phyloP scores from a whole-genome alignment of 352 stramenopile genomes.

The Pythium diclinum region DNA sequence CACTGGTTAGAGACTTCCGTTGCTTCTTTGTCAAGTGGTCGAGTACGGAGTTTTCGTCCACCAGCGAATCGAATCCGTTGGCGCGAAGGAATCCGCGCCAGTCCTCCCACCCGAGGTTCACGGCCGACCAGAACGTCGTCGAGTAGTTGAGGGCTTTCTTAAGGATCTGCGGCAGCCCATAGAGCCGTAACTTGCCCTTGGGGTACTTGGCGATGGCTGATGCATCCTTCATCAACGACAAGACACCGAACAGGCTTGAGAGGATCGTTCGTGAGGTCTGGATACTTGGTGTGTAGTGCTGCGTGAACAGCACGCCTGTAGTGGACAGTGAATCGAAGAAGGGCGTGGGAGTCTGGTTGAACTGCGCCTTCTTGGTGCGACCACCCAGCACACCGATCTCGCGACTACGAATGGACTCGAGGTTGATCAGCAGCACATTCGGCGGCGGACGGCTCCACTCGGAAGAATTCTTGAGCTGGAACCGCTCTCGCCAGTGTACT shows the following conservation, averaged over 20 bases:
- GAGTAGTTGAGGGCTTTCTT: constrained; percentile 11
- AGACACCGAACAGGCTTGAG: constrained; percentile 8
- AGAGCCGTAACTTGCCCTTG: background rate
- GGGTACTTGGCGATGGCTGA: background rate
- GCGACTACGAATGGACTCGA: constrained; percentile 18
- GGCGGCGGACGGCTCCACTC: constrained; percentile 2
- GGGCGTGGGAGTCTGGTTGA: constrained; percentile 17
- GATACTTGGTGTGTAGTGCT: constrained; percentile 21
- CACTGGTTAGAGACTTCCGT: background rate
- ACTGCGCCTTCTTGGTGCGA: background rate
- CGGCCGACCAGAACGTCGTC: constrained; percentile 15
- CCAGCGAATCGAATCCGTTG: constrained; percentile 16
- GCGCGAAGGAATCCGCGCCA: constrained; percentile 10
- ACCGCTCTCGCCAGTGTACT: constrained; percentile 16
- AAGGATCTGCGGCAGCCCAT: constrained; percentile 16
- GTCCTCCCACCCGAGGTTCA: constrained; percentile 18
- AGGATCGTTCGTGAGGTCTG: constrained; percentile 21
- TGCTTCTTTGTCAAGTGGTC: background rate
- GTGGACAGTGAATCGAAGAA: constrained; percentile 13
- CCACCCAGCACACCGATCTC: constrained; percentile 19
- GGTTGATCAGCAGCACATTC: constrained; percentile 17
- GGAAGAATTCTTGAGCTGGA: background rate
- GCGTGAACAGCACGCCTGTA: constrained; percentile 7
- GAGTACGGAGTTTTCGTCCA: constrained; percentile 5
- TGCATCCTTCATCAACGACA: constrained; percentile 6